Evolutionary conservation across 78 protist species (phyloP).

Genomic region (Guillardia theta): DNA sequence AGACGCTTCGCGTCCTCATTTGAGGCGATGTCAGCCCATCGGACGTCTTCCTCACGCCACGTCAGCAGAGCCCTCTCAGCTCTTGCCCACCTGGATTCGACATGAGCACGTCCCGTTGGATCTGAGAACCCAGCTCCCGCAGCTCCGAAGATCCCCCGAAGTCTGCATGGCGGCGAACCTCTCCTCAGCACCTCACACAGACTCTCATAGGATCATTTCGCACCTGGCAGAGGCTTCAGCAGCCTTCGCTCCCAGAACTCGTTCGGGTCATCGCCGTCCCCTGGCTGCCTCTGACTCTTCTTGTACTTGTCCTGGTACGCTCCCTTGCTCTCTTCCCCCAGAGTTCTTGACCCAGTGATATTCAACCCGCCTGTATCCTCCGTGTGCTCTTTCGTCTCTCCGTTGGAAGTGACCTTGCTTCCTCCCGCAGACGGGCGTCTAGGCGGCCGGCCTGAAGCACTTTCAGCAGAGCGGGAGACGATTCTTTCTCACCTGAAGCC

Average conservation of each 20-base stretch:
- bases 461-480: too few relatives aligned
- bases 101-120: constrained; percentile 63
- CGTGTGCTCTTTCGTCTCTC: neutral
- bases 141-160: constrained; percentile 24
- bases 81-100: neutral
- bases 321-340: neutral
- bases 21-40: constrained; percentile 69
- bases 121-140: constrained; percentile 46
- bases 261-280: neutral
- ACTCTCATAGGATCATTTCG: too few relatives aligned
- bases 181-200: too few relatives aligned
- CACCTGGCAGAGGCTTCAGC: constrained; percentile 54
- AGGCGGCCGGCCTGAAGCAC: too few relatives aligned
- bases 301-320: neutral
- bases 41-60: constrained; percentile 41
- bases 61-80: neutral
- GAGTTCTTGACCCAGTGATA: neutral
- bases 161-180: too few relatives aligned
- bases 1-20: constrained; percentile 72
- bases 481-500: too few relatives aligned
- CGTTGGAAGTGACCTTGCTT: too few relatives aligned
- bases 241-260: constrained; percentile 49
- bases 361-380: neutral
- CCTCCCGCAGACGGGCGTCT: too few relatives aligned
- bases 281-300: neutral